phyloP scores from a whole-genome alignment of 78 protist species.

The Dictyostelium capitatum region DNA sequence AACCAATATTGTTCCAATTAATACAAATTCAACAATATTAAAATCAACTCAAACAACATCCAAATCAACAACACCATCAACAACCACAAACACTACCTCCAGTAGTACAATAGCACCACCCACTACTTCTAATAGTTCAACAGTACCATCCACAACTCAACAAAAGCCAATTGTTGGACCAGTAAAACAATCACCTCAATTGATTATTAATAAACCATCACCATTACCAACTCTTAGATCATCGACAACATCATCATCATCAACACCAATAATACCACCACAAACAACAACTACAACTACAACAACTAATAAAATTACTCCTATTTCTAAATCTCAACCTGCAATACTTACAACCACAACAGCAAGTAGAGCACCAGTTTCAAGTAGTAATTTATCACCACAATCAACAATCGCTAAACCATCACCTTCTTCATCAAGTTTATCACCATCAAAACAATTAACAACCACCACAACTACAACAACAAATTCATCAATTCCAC shows the following conservation, averaged over 20 bases:
- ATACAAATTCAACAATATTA: no score
- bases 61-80: not conserved
- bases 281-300: not conserved
- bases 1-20: not conserved
- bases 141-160: not conserved
- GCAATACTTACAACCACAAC: slow-evolving; percentile 23
- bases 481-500: not conserved
- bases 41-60: not conserved
- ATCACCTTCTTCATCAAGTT: not conserved
- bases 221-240: not conserved
- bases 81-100: not conserved
- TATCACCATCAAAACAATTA: not conserved
- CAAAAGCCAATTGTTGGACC: not conserved
- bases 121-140: not conserved
- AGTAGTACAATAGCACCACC: not conserved
- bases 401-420: not conserved
- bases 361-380: slow-evolving; percentile 21
- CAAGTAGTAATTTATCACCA: not conserved
- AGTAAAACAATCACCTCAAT: not conserved
- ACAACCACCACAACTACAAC: not conserved
- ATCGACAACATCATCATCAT: not conserved
- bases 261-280: not conserved
- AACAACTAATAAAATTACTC: not conserved
- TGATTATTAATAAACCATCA: not conserved
- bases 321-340: not conserved